phyloP scores from a whole-genome alignment of 106 monocot species.

The Acorus gramineus region DNA sequence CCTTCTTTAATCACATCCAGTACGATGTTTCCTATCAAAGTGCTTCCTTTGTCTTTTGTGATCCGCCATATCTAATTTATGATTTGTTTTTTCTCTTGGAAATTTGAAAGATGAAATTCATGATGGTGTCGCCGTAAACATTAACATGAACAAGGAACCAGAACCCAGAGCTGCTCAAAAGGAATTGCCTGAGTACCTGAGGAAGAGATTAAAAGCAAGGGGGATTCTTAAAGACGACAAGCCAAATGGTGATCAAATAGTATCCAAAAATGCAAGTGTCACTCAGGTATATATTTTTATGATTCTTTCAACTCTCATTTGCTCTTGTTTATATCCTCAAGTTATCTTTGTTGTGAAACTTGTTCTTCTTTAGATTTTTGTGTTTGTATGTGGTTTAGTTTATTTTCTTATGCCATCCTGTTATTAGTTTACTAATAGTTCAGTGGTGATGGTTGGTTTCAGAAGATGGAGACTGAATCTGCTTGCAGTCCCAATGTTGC shows the following conservation, averaged over 20 bases:
- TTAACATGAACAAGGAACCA: constrained; percentile 19
- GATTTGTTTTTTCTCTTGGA: constrained; percentile 6
- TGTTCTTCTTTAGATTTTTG: not conserved
- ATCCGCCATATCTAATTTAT: not conserved
- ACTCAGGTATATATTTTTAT: not conserved
- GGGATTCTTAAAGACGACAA: constrained; percentile 73
- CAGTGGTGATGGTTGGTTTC: constrained; percentile 14
- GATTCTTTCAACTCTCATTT: not conserved
- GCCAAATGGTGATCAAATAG: constrained; percentile 10
- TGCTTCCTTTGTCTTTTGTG: not conserved
- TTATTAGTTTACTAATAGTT: not conserved
- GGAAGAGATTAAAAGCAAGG: constrained; percentile 71
- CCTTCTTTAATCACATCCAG: constrained; percentile 23
- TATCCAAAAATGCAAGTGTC: constrained; percentile 27
- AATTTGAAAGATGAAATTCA: constrained; percentile 22
- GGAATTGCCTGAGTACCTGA: constrained; percentile 82
- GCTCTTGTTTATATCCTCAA: not conserved
- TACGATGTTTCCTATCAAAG: constrained; percentile 16
- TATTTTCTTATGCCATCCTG: not conserved
- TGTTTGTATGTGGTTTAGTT: not conserved
- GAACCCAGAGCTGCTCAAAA: constrained; percentile 30
- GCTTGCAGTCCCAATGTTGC: not conserved
- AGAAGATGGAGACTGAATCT: constrained; percentile 24
- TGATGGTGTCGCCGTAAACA: constrained; percentile 1
- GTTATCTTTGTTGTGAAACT: not conserved